Base-by-base conservation (phyloP, 352 stramenopile species). In the Globisporangium canariense region DNA sequence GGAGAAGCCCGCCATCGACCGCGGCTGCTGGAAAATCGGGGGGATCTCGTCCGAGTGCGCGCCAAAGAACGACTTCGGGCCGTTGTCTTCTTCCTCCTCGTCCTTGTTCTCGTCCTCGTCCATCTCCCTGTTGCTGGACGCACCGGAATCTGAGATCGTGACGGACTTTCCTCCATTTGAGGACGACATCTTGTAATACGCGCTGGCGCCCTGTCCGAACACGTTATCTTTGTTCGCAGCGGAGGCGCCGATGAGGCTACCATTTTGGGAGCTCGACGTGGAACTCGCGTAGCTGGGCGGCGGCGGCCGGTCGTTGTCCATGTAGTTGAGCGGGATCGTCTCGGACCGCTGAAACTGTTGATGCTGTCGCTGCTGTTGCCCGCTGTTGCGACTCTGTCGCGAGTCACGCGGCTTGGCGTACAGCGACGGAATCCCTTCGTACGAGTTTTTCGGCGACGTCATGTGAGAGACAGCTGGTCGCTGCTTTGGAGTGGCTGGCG, bases 401-500 rank as follows among this genome's bases (percentile, higher is more conserved):
- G 30, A 36, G 10, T 66, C 60, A 7, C 51, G 62, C 2, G 62
- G 62, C 18, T 64, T 63, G 0, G 55, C 62, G 38, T 68, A 68
- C 55, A 68, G 40, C 18, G 62, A 68, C 38, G 56, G 55, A 20
- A 62, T 62, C 14, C 62, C 62, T 43, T 68, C 62, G 47, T 60
- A 54, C 47, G 62, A 68, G 38, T 68, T 68, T 6, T 9, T 64
- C n/a, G 62, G 62, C 30, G 62, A 68, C 13, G 62, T 68, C 55
- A 68, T 28, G 20, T 64, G 56, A 28, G 62, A 54, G 1, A 22
- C 46, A 20, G 45, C 22, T n/a, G 25, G 40, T 6, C 32, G n/a
- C 8, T 45, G 36, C 16, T 43, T 53, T 3, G 36, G 30, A 34
- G 20, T 68, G 3, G 38, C n/a, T 47, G 36, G 20, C 0, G 41